A percentile compares a stretch with the other conserved stretches of the same genome.
phyloP scores from a whole-genome alignment of 2,329 filamentous ascomycete genomes.

The Blumeriella jaapii region DNA sequence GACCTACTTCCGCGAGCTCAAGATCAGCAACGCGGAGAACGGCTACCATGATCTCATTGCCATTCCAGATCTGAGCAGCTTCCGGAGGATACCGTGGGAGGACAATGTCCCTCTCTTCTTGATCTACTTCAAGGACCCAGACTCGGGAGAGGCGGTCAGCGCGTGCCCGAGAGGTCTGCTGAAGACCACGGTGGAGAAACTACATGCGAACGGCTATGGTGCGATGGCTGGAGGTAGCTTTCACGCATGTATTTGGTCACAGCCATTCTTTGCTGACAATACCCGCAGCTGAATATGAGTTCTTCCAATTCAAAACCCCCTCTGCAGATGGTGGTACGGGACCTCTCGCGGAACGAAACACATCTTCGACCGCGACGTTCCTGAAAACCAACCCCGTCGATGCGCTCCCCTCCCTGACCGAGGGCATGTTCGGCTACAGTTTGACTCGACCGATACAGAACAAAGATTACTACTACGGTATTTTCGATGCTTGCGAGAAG shows the following conservation, averaged over 20 bases:
- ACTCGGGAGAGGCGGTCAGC: constrained; percentile 57
- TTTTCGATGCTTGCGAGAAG: constrained; percentile 67
- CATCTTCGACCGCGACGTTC: constrained; percentile 61
- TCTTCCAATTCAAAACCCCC: constrained; percentile 79
- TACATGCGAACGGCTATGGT: constrained; percentile 57
- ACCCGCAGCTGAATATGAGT: constrained; percentile 78
- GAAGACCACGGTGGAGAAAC: constrained; percentile 53
- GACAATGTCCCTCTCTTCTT: constrained; percentile 76
- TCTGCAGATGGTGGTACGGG: constrained; percentile 30
- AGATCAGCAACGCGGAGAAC: constrained; percentile 82
- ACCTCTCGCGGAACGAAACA: constrained; percentile 42
- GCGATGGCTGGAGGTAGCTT: constrained; percentile 80
- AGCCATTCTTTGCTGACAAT: constrained; percentile 3
- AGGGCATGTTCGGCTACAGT: constrained; percentile 95
- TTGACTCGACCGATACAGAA: constrained; percentile 80
- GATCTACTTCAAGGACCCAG: constrained; percentile 73
- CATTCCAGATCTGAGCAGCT: constrained; percentile 65
- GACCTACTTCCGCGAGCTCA: constrained; percentile 76
- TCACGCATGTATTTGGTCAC: too few relatives aligned
- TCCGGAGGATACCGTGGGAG: constrained; percentile 84
- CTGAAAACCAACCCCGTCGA: constrained; percentile 62
- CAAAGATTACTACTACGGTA: constrained; percentile 81
- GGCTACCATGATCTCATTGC: constrained; percentile 81
- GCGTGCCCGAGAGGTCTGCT: constrained; percentile 73
- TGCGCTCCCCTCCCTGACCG: constrained; percentile 67